phyloP scores from a whole-genome alignment of 164 flowering plant species.

The Litsea cubeba region DNA sequence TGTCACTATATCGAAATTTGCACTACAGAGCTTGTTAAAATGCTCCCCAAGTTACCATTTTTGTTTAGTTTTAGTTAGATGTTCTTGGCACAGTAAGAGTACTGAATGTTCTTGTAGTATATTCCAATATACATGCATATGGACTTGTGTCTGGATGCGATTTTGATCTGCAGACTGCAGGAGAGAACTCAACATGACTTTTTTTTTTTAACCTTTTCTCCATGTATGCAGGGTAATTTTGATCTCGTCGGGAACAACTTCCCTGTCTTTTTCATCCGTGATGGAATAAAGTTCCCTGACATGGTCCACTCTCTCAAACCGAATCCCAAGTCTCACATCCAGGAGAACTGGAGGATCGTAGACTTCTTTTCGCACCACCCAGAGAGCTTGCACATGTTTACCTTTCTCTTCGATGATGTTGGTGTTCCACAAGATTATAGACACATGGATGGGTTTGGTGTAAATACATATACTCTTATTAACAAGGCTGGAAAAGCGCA shows the following conservation, averaged over 20 bases:
- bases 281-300: slow-evolving; percentile 84
- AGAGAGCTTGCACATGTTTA: slow-evolving; percentile 87
- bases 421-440: slow-evolving; percentile 92
- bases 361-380: slow-evolving; percentile 93
- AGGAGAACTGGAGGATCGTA: slow-evolving; percentile 76
- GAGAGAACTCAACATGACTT: no score
- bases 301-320: slow-evolving; percentile 83
- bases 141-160: no score
- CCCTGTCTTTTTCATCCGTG: slow-evolving; percentile 80
- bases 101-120: no score
- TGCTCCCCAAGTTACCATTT: no score
- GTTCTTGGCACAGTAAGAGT: no score
- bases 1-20: no score
- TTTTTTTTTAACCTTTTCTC: neutral
- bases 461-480: slow-evolving; percentile 76
- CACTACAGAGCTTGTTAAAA: no score
- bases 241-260: slow-evolving; percentile 85
- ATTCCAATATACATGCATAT: no score
- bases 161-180: no score
- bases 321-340: slow-evolving; percentile 82
- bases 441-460: slow-evolving; percentile 98
- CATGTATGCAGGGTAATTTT: slow-evolving; percentile 49
- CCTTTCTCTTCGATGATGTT: slow-evolving; percentile 83
- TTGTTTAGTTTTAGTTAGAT: no score
- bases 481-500: slow-evolving; percentile 75